phyloP scores from a whole-genome alignment of 208 protist genomes.

The Trypanosoma cruzi region DNA sequence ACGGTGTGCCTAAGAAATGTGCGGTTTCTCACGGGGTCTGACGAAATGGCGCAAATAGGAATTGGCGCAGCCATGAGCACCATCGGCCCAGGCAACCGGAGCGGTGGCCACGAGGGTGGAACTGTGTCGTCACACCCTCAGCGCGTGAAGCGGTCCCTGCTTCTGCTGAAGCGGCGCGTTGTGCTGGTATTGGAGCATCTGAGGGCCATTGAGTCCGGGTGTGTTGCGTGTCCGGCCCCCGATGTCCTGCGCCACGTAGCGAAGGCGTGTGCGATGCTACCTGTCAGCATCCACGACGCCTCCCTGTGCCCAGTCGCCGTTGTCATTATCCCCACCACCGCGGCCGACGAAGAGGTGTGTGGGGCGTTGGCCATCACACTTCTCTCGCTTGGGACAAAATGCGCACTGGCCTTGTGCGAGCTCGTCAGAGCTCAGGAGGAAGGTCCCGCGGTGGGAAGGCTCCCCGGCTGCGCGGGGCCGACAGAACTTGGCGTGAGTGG shows the following conservation, averaged over 20 bases:
- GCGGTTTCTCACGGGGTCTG: conserved; percentile 26
- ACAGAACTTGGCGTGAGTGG: not conserved
- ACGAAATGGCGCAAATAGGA: conserved; percentile 35
- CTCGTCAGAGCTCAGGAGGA: too few species aligned
- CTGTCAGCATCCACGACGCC: too few species aligned
- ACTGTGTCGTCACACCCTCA: conserved; percentile 10
- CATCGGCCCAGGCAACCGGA: not conserved
- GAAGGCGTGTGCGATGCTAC: too few species aligned
- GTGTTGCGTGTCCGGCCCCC: conserved; percentile 17
- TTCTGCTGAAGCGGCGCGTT: conserved; percentile 35
- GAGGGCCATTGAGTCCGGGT: conserved; percentile 24
- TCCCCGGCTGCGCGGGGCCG: not conserved
- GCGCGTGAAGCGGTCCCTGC: conserved; percentile 24
- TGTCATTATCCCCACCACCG: too few species aligned
- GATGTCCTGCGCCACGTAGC: too few species aligned
- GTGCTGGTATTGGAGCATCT: conserved; percentile 36
- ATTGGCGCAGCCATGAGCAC: conserved; percentile 30
- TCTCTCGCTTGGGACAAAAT: conserved; percentile 21
- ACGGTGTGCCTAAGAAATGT: conserved; percentile 11
- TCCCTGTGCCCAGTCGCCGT: too few species aligned
- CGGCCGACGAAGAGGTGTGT: too few species aligned
- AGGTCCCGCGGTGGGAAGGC: too few species aligned
- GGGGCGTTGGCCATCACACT: conserved; percentile 20
- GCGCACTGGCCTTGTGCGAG: conserved; percentile 2
- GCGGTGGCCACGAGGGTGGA: not conserved